Percentiles rank a stretch among this genome's conserved stretches.
Conservation (phyloP, 2,329 filamentous ascomycete genomes). For the Aspergillus novofumigatus region DNA sequence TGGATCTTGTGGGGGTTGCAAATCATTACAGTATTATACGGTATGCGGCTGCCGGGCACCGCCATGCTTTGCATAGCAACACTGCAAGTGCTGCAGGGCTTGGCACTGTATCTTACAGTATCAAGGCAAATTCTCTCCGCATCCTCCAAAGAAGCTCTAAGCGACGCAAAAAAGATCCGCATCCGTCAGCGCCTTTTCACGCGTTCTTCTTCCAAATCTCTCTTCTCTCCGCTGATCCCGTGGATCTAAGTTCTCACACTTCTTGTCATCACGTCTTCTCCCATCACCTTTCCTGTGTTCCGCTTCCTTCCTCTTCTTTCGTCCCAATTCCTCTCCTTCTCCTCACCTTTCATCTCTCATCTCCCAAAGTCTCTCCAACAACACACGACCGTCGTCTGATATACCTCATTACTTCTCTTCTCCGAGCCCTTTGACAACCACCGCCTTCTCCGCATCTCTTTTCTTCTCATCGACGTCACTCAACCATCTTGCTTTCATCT, state of each 20-base stretch:
- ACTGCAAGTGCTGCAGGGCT: neutral
- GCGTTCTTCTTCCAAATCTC: constrained; percentile 4
- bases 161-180: constrained; percentile 3
- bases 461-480: constrained; percentile 10
- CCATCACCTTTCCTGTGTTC: constrained; percentile 12
- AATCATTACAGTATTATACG: constrained; percentile 12
- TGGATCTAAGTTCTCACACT: constrained; percentile 13
- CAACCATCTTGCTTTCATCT: constrained; percentile 16
- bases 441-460: constrained; percentile 5
- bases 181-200: constrained; percentile 15
- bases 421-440: constrained; percentile 11
- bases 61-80: neutral
- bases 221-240: constrained; percentile 3
- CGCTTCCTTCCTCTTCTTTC: constrained; percentile 7
- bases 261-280: constrained; percentile 9
- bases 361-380: no score
- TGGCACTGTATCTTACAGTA: constrained; percentile 9
- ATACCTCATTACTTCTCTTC: constrained; percentile 13
- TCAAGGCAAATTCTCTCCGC: constrained; percentile 16
- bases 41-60: constrained; percentile 2
- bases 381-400: no score
- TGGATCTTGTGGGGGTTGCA: constrained; percentile 9
- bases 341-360: constrained; percentile 7
- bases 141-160: constrained; percentile 15
- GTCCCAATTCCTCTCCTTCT: constrained; percentile 10